These are phyloP conservation scores for Naganishia antarctica DNA, from an alignment of 768 basidiomycete genomes.

Conservation along the genomic window DNA sequence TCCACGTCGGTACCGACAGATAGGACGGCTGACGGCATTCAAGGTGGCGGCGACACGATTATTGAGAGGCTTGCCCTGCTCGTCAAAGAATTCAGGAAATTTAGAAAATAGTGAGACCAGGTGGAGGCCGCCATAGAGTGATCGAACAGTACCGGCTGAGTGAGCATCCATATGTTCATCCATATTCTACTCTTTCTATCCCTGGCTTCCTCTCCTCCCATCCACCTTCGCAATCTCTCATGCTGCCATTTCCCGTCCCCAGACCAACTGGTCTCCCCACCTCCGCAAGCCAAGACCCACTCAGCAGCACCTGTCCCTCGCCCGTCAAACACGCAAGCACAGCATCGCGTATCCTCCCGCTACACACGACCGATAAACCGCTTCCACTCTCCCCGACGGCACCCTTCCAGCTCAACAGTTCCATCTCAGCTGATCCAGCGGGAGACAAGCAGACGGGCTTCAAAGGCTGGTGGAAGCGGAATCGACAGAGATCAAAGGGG, in stretches of 20 bases:
- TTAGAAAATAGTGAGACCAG: too few relatives aligned
- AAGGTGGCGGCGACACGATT: too few relatives aligned
- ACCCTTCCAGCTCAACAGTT: neutral
- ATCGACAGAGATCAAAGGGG: neutral
- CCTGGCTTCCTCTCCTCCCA: neutral
- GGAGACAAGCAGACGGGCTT: neutral
- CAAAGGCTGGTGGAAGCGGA: conserved; percentile 23
- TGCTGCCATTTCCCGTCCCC: neutral
- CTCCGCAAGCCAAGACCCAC: neutral
- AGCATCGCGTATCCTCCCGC: neutral
- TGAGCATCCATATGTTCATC: too few relatives aligned
- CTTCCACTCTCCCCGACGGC: neutral
- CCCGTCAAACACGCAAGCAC: neutral
- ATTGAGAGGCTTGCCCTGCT: too few relatives aligned
- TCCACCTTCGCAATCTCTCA: too few relatives aligned
- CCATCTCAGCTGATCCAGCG: neutral
- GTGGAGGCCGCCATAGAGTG: too few relatives aligned
- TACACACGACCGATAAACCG: neutral
- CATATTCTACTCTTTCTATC: neutral
- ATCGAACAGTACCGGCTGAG: too few relatives aligned
- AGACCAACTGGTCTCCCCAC: neutral
- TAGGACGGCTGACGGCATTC: too few relatives aligned
- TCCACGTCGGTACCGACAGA: too few relatives aligned
- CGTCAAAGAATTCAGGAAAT: too few relatives aligned
- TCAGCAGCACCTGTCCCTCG: neutral